Percentiles rank a stretch among this genome's conserved stretches.
These are phyloP conservation scores for Stentor roeselii DNA, from an alignment of 73 alveolate species.

Conservation along the genomic window DNA sequence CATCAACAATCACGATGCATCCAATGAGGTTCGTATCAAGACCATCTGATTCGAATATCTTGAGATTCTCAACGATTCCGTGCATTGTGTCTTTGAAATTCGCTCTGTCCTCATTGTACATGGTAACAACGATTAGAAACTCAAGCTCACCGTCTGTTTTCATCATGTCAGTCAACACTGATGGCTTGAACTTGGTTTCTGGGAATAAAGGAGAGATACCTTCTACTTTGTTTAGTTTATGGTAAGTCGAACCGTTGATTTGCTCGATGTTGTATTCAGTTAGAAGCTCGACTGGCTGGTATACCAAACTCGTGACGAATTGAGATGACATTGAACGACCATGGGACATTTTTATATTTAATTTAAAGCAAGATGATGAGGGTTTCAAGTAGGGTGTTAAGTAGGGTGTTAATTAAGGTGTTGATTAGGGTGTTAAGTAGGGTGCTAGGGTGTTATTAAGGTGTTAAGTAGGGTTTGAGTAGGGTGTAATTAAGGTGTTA, in stretches of 20 bases:
- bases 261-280: background rate
- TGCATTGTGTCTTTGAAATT: slow-evolving; percentile 34
- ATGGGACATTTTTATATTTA: background rate
- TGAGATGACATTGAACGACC: slow-evolving; percentile 1
- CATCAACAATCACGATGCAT: background rate
- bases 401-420: too few relatives aligned
- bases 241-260: background rate
- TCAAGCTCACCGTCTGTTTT: background rate
- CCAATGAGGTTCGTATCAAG: background rate
- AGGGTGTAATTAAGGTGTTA: too few relatives aligned
- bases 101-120: slow-evolving; percentile 45
- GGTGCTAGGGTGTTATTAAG: too few relatives aligned
- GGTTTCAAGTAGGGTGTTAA: too few relatives aligned
- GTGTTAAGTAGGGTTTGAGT: too few relatives aligned
- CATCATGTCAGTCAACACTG: background rate
- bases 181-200: background rate
- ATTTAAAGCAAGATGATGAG: too few relatives aligned
- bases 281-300: background rate
- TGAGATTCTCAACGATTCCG: slow-evolving; percentile 34
- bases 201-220: background rate
- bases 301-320: background rate
- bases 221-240: background rate
- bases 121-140: slow-evolving; percentile 31
- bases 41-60: background rate
- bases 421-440: too few relatives aligned